Evolutionary conservation across 345 rosid species (phyloP).

Genomic region (Salix udensis): DNA sequence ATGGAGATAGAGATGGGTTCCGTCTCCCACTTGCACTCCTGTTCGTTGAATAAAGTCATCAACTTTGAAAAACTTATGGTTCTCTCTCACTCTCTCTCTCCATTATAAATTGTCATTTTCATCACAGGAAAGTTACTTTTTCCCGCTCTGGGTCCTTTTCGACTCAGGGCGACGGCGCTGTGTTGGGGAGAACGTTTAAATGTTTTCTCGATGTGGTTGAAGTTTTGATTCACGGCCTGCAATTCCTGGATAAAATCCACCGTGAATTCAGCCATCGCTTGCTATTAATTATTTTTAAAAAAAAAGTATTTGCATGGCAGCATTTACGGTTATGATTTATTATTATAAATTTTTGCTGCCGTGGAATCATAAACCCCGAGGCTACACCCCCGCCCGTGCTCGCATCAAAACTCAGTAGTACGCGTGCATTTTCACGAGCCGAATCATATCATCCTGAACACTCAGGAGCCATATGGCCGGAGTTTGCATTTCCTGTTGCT

Average conservation of each 20-base stretch:
- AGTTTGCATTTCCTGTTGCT: background rate
- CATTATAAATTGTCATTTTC: too few species aligned
- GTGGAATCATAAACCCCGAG: background rate
- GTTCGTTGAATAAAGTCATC: constrained; percentile 19
- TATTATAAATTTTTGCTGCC: background rate
- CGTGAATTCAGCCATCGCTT: background rate
- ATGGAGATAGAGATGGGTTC: constrained; percentile 5
- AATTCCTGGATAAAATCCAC: background rate
- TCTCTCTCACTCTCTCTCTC: background rate
- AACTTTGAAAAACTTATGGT: background rate
- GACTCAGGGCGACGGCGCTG: background rate
- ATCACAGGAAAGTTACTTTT: too few species aligned
- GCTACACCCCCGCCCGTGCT: background rate
- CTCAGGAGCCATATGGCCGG: background rate
- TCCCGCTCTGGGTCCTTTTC: too few species aligned
- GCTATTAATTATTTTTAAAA: too few species aligned
- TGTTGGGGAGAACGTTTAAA: background rate
- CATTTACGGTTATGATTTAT: background rate
- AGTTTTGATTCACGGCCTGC: background rate
- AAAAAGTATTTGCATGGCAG: background rate
- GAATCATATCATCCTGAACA: background rate
- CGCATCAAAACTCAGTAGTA: too few species aligned
- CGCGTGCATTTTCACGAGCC: background rate
- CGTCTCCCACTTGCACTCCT: too few species aligned
- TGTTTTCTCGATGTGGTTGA: background rate